phyloP scores from a whole-genome alignment of 768 basidiomycete genomes.

The Tricholoma furcatifolium region DNA sequence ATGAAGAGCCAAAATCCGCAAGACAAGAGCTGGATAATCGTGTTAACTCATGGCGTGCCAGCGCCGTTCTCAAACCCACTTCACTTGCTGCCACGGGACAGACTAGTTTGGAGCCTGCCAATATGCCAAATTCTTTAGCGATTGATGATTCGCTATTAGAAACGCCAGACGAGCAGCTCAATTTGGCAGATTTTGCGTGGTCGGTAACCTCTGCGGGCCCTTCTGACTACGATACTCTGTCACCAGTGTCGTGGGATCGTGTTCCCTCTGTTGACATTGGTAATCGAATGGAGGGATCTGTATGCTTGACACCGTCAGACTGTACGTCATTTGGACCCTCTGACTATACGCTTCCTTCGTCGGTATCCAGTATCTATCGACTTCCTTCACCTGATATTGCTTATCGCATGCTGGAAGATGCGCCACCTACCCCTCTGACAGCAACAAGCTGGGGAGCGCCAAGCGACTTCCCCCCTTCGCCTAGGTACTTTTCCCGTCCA shows the following conservation, averaged over 20 bases:
- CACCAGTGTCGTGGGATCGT: constrained; percentile 35
- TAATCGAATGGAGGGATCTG: constrained; percentile 53
- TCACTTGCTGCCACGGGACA: constrained; percentile 50
- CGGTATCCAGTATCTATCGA: constrained; percentile 31
- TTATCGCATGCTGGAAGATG: constrained; percentile 52
- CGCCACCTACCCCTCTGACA: constrained; percentile 49
- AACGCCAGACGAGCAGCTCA: constrained; percentile 40
- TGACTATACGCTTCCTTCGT: constrained; percentile 43
- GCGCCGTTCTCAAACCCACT: constrained; percentile 47
- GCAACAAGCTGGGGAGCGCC: constrained; percentile 48
- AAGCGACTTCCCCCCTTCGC: constrained; percentile 30
- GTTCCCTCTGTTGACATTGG: constrained; percentile 58
- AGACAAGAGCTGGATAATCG: constrained; percentile 51
- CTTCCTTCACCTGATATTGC: constrained; percentile 61
- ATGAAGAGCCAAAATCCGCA: constrained; percentile 54
- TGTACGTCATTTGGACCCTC: constrained; percentile 58
- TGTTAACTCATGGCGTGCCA: constrained; percentile 68
- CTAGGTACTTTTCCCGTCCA: constrained; percentile 23
- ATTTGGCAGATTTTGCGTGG: constrained; percentile 68
- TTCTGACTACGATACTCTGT: constrained; percentile 38
- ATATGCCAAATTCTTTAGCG: constrained; percentile 44
- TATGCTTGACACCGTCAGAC: constrained; percentile 50
- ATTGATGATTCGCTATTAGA: constrained; percentile 30
- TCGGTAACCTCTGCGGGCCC: constrained; percentile 72
- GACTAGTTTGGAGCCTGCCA: constrained; percentile 48